Evolutionary conservation across 306 rosid genomes (phyloP), one percentile per base, ranked within the genome.

Genomic region (Begonia loranthoides): DNA sequence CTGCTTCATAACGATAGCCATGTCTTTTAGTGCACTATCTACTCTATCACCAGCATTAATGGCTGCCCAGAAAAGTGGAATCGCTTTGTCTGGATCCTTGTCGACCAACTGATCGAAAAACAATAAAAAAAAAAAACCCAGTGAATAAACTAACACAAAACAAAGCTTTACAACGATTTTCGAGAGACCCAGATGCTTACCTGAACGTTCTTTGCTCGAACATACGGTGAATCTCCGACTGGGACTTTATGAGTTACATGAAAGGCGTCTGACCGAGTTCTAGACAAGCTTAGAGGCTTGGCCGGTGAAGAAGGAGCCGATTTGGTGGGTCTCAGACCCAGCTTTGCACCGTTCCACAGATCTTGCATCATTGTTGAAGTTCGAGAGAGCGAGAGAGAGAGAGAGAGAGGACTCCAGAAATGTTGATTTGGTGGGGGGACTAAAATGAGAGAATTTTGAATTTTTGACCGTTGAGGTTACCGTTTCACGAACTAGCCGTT

Each of bases 1-100:
- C 53, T 90, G 99, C 67, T 90, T 90, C 99, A 90, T 90, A 17
- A 90, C 99, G 58, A 90, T 90, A 12, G 99, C 99, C 99, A 90
- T 90, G 55, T 90, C 99, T 62, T 90, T 90, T 49, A 90, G 59
- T 61, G 99, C 99, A 71, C 96, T 86, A 12, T 90, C 99, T 39
- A 90, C 99, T 65, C 99, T 83, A 45, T 90, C 99, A 48, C 99
- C 96, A 0, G 99, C 82, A 39, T 90, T 90, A 45, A 90, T 90
- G 52, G 99, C 96, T 1, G 99, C 86, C 99, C 99, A 90, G 54
- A 90, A 90, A 55, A 90, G 66, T 0, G 99, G 96, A 58, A 92
- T 83, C 3, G 96, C 93, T 76, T 81, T 83, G 66, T 86, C 99
- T 1, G 99, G 99, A 53, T 92, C 99, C 88, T 92, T 92, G 12